A percentile compares a stretch with the other conserved stretches of the same genome.
Evolutionary conservation across 140 eudicot genomes (phyloP).

Genomic region (Eryngium alpinum): DNA sequence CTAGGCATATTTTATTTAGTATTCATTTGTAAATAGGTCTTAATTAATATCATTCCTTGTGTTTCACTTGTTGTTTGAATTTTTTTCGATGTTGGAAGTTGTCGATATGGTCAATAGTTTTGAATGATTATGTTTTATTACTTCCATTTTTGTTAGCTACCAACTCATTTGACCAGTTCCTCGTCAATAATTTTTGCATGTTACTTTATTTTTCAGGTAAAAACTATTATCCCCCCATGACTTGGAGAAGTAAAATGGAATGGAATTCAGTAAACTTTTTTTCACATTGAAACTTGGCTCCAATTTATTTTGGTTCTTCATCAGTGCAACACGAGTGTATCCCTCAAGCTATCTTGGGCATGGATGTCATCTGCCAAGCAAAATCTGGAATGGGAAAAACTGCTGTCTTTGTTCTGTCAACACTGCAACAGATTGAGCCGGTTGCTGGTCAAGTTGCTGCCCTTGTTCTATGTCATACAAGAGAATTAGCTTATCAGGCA

Average conservation of each 20-base stretch:
- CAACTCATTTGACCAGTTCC: neutral
- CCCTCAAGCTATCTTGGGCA: conserved; percentile 91
- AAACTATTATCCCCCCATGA: conserved; percentile 44
- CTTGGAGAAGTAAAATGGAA: conserved; percentile 68
- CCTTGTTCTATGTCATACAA: conserved; percentile 87
- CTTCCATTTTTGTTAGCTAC: neutral
- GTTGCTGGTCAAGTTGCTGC: conserved; percentile 97
- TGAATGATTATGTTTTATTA: too few species aligned
- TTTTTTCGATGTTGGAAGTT: neutral
- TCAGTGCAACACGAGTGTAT: conserved; percentile 95
- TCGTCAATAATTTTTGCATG: neutral
- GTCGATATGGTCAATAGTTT: neutral
- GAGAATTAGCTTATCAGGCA: conserved; percentile 93
- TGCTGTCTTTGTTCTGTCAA: conserved; percentile 83
- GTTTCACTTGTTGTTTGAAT: too few species aligned
- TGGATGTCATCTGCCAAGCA: conserved; percentile 98
- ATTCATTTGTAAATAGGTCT: too few species aligned
- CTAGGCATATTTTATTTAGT: too few species aligned
- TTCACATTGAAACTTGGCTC: conserved; percentile 52
- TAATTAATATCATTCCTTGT: too few species aligned
- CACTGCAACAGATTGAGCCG: conserved; percentile 89
- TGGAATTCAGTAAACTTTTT: conserved; percentile 50
- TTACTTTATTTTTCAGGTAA: conserved; percentile 56
- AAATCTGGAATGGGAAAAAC: conserved; percentile 97
- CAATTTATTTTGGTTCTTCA: conserved; percentile 72